These are phyloP conservation scores for Talaromyces rugulosus DNA, from an alignment of 2,329 filamentous ascomycete species.

Conservation along the genomic window DNA sequence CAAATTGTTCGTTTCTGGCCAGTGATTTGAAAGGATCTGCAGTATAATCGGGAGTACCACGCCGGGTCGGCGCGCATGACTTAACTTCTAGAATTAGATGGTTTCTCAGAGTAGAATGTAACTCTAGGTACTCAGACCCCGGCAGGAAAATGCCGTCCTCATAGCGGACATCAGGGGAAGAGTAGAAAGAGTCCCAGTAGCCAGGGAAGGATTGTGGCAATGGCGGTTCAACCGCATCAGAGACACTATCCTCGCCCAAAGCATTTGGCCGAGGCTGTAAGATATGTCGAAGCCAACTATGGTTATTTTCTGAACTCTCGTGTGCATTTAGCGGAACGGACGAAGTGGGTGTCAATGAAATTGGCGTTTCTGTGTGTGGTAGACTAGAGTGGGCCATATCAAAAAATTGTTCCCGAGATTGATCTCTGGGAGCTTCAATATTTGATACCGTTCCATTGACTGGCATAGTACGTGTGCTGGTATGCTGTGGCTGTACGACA, in stretches of 20 bases:
- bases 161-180: neutral
- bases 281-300: neutral
- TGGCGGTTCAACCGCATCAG: neutral
- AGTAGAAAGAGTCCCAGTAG: neutral
- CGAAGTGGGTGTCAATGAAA: neutral
- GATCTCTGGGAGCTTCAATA: neutral
- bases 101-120: constrained; percentile 4
- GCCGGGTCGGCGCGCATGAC: neutral
- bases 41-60: neutral
- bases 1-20: neutral
- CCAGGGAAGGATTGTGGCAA: neutral
- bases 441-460: neutral
- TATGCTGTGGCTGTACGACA: neutral
- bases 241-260: neutral
- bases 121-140: constrained; percentile 2
- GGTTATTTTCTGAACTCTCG: neutral
- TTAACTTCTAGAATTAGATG: constrained; percentile 5
- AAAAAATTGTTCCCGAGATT: neutral
- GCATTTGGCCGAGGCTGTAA: neutral
- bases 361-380: neutral
- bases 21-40: neutral
- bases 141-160: constrained; percentile 3
- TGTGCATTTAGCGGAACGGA: neutral
- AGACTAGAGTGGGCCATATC: neutral
- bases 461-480: neutral